These are phyloP conservation scores for Fusarium sarcochroum DNA, from an alignment of 2,329 filamentous ascomycete species.

Conservation along the genomic window DNA sequence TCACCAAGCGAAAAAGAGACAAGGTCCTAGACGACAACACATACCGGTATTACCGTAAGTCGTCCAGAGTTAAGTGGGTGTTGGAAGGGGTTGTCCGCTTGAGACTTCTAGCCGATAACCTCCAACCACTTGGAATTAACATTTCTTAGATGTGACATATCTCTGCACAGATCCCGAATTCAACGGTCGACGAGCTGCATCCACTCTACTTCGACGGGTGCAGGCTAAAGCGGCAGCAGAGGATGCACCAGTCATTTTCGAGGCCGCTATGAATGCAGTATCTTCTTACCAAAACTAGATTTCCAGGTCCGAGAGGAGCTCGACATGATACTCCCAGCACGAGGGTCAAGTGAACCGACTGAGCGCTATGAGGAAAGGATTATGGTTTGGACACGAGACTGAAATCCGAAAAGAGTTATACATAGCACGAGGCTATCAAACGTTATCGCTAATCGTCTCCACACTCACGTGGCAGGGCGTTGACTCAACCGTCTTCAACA, in stretches of 20 bases:
- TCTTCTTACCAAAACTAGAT: constrained; percentile 56
- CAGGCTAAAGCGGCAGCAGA: constrained; percentile 52
- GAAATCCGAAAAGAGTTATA: constrained; percentile 6
- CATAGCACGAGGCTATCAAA: constrained; percentile 16
- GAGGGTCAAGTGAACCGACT: constrained; percentile 48
- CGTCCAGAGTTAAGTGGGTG: constrained; percentile 5
- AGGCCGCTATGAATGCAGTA: constrained; percentile 57
- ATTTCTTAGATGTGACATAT: constrained; percentile 55
- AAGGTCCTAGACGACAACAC: constrained; percentile 49
- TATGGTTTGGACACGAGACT: constrained; percentile 51
- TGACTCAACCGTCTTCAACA: constrained; percentile 15
- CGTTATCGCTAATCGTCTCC: constrained; percentile 38
- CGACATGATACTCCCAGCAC: constrained; percentile 54
- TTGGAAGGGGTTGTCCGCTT: neutral
- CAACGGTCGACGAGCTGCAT: constrained; percentile 55
- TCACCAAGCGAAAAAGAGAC: constrained; percentile 51
- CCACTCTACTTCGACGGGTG: constrained; percentile 52
- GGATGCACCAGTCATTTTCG: constrained; percentile 54
- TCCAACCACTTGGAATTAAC: constrained; percentile 23
- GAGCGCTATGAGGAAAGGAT: constrained; percentile 53
- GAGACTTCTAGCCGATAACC: neutral
- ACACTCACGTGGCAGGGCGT: constrained; percentile 45
- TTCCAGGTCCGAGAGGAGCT: constrained; percentile 53
- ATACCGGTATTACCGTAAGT: constrained; percentile 60
- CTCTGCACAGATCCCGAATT: constrained; percentile 56